Conservation (phyloP, 108 stramenopile genomes). For the Cylindrotheca closterium region DNA sequence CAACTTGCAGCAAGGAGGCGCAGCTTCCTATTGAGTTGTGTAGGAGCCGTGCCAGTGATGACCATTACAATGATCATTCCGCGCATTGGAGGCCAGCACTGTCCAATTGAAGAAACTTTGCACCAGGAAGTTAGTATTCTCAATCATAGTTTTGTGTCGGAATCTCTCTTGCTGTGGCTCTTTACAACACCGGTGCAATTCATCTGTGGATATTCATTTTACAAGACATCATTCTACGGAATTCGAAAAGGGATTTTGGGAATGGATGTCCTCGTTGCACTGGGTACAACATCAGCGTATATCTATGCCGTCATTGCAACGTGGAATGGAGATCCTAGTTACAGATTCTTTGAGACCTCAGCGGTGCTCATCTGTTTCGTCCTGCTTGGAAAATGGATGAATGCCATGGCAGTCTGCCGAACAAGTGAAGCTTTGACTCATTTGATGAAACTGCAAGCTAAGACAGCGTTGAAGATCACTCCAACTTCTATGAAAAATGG, state of each 20-base stretch:
- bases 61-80: constrained; percentile 50
- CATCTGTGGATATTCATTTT: constrained; percentile 82
- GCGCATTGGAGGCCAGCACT: constrained; percentile 9
- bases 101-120: constrained; percentile 14
- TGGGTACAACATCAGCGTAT: constrained; percentile 93
- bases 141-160: constrained; percentile 16
- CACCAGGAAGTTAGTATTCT: constrained; percentile 11
- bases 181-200: constrained; percentile 89
- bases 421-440: constrained; percentile 86
- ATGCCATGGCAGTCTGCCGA: constrained; percentile 84
- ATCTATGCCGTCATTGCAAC: constrained; percentile 52
- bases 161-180: constrained; percentile 47
- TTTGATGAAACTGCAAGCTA: constrained; percentile 76
- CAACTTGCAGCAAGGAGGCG: constrained; percentile 25
- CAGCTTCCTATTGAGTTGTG: constrained; percentile 35
- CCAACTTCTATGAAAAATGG: neutral
- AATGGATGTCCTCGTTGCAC: constrained; percentile 95
- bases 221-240: constrained; percentile 73
- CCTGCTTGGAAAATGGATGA: constrained; percentile 91
- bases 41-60: constrained; percentile 43
- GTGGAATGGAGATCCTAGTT: constrained; percentile 11
- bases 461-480: constrained; percentile 40
- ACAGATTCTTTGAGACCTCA: constrained; percentile 89
- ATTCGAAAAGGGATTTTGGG: constrained; percentile 60
- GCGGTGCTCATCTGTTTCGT: constrained; percentile 97